phyloP scores from a whole-genome alignment of 1,284 basidiomycete genomes.

The Naganishia cerealis region DNA sequence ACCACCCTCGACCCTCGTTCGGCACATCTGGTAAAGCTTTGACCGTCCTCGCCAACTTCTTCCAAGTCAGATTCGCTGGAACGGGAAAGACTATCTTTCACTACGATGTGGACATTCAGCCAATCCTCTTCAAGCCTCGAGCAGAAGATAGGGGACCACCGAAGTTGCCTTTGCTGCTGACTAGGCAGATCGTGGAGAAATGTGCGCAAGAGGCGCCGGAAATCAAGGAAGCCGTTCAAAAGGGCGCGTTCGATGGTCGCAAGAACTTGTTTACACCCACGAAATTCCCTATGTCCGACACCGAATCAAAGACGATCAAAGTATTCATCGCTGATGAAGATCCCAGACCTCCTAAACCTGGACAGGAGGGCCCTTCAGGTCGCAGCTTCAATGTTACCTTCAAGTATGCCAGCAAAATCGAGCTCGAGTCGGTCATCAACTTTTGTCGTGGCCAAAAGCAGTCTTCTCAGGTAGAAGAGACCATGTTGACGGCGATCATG shows the following conservation, averaged over 20 bases:
- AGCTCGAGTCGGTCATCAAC: slow-evolving; percentile 45
- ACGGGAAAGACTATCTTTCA: slow-evolving; percentile 42
- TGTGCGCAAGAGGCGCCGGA: slow-evolving; percentile 8
- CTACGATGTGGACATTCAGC: slow-evolving; percentile 51
- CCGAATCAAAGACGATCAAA: slow-evolving; percentile 37
- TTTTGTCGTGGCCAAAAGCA: slow-evolving; percentile 47
- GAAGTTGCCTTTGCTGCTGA: slow-evolving; percentile 6
- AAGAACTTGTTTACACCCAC: slow-evolving; percentile 49
- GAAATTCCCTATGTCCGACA: slow-evolving; percentile 37
- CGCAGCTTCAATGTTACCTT: slow-evolving; percentile 50
- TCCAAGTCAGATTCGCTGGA: slow-evolving; percentile 43
- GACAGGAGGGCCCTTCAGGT: slow-evolving; percentile 32
- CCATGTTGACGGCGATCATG: slow-evolving; percentile 47
- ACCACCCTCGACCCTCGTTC: slow-evolving; percentile 36
- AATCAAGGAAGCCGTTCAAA: neutral
- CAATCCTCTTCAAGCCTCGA: slow-evolving; percentile 38
- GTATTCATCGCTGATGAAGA: slow-evolving; percentile 44
- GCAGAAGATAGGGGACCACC: neutral
- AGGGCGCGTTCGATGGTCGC: slow-evolving; percentile 32
- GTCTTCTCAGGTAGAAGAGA: slow-evolving; percentile 41
- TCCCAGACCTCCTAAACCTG: slow-evolving; percentile 40
- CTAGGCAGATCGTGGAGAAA: neutral
- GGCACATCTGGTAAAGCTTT: slow-evolving; percentile 46
- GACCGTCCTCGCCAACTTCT: slow-evolving; percentile 49
- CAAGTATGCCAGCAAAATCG: slow-evolving; percentile 43